These are phyloP conservation scores for Phytophthora constricta DNA, from an alignment of 352 stramenopile genomes.

Conservation along the genomic window DNA sequence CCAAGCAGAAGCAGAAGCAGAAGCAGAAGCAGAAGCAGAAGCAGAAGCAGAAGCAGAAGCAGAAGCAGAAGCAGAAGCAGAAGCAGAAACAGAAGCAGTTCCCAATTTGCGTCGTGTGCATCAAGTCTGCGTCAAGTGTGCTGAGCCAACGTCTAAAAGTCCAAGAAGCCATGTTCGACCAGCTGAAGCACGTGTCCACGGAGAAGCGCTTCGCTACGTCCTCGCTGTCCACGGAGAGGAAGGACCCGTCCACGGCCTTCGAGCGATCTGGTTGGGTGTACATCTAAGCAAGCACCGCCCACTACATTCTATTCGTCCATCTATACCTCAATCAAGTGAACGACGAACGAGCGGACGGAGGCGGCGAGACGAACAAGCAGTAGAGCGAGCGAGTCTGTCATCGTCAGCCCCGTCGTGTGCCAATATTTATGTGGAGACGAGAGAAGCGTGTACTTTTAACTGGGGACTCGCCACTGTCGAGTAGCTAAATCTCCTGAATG, in stretches of 20 bases:
- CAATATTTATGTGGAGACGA: slow-evolving; percentile 40
- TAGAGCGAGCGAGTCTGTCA: too few species aligned
- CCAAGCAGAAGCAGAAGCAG: too few species aligned
- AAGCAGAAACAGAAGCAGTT: slow-evolving; percentile 33
- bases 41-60: too few species aligned
- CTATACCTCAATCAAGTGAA: slow-evolving; percentile 5
- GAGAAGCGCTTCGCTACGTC: slow-evolving; percentile 37
- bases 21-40: too few species aligned
- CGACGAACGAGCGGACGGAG: slow-evolving; percentile 13
- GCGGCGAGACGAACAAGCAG: neutral
- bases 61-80: too few species aligned
- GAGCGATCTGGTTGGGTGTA: slow-evolving; percentile 81
- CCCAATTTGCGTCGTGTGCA: slow-evolving; percentile 41
- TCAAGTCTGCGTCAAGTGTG: slow-evolving; percentile 8
- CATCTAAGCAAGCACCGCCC: slow-evolving; percentile 48
- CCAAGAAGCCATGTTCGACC: slow-evolving; percentile 61
- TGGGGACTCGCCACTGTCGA: slow-evolving; percentile 14
- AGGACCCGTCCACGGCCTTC: slow-evolving; percentile 70
- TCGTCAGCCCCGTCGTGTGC: slow-evolving; percentile 14
- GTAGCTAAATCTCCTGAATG: neutral
- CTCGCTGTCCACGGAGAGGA: slow-evolving; percentile 41
- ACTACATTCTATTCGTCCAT: neutral
- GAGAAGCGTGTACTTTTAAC: slow-evolving; percentile 36
- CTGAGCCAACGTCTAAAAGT: neutral
- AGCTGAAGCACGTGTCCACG: slow-evolving; percentile 66